Conservation (phyloP, 768 basidiomycete species). For the Lentinula sp. region DNA sequence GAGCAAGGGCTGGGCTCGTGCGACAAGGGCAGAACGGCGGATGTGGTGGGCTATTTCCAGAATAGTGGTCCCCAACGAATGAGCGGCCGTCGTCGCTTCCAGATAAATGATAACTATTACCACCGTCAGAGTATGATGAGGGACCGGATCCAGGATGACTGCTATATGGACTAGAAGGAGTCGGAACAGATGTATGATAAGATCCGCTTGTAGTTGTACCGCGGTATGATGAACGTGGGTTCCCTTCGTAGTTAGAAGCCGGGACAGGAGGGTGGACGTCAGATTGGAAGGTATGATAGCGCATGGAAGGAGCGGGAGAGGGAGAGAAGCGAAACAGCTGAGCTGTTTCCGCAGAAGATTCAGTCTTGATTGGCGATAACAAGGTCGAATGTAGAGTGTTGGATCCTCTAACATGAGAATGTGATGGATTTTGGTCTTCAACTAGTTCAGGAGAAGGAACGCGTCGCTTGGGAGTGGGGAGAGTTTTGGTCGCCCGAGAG, state of each 20-base stretch:
- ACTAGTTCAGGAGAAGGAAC: conserved; percentile 11
- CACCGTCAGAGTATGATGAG: conserved; percentile 33
- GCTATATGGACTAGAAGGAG: conserved; percentile 21
- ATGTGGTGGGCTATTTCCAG: conserved; percentile 15
- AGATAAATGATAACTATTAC: conserved; percentile 26
- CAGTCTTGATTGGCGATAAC: conserved; percentile 57
- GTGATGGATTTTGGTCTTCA: conserved; percentile 1
- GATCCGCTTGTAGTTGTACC: neutral
- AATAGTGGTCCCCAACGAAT: conserved; percentile 30
- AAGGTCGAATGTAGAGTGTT: conserved; percentile 19
- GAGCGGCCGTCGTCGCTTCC: conserved; percentile 33
- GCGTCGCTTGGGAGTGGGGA: conserved; percentile 36
- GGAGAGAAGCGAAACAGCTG: conserved; percentile 68
- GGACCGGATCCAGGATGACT: conserved; percentile 19
- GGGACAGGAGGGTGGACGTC: conserved; percentile 32
- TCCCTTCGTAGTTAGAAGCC: conserved; percentile 30
- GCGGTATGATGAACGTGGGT: conserved; percentile 19
- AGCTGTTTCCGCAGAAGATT: conserved; percentile 44
- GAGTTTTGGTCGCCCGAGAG: conserved; percentile 71
- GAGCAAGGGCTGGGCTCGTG: conserved; percentile 50
- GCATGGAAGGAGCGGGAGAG: conserved; percentile 49
- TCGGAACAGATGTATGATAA: conserved; percentile 2
- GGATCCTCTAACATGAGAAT: conserved; percentile 15
- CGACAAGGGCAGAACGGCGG: conserved; percentile 57
- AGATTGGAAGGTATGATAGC: conserved; percentile 47